Percentiles rank a stretch among this genome's conserved stretches.
These are phyloP conservation scores for Chiua virens DNA, from an alignment of 768 basidiomycete species.

Conservation along the genomic window DNA sequence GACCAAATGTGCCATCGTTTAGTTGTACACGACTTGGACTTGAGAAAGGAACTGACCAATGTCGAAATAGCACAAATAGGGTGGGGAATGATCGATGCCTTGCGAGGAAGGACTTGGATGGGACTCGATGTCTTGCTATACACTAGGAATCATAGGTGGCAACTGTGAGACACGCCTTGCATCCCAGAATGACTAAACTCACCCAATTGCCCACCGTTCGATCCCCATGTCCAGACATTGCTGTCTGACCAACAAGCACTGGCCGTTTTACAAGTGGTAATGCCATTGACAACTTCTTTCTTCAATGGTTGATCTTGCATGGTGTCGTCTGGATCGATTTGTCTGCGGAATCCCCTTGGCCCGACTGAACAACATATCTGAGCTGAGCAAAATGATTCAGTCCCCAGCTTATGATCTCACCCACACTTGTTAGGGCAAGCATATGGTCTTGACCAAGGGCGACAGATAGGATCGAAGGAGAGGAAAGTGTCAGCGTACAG, in stretches of 20 bases:
- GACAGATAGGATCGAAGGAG: too few relatives aligned
- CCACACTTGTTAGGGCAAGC: too few relatives aligned
- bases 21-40: neutral
- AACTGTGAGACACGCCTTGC: too few relatives aligned
- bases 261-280: slow-evolving; percentile 84
- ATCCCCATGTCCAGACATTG: slow-evolving; percentile 84
- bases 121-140: slow-evolving; percentile 77
- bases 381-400: slow-evolving; percentile 86
- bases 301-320: slow-evolving; percentile 73
- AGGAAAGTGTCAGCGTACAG: too few relatives aligned
- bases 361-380: slow-evolving; percentile 76
- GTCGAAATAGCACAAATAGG: slow-evolving; percentile 72
- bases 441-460: too few relatives aligned
- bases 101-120: slow-evolving; percentile 73
- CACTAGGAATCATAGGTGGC: slow-evolving; percentile 39
- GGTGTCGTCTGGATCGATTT: slow-evolving; percentile 78
- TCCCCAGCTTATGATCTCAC: slow-evolving; percentile 89
- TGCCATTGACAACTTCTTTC: slow-evolving; percentile 68
- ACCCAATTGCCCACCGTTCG: slow-evolving; percentile 40
- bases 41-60: slow-evolving; percentile 49
- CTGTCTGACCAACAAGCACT: slow-evolving; percentile 85
- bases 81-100: slow-evolving; percentile 74
- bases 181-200: slow-evolving; percentile 8
- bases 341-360: slow-evolving; percentile 47
- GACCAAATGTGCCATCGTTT: neutral